Percentiles rank a stretch among this genome's conserved stretches.
Conservation (phyloP, 495 filamentous ascomycete species). For the Alectoria sarmentosa region DNA sequence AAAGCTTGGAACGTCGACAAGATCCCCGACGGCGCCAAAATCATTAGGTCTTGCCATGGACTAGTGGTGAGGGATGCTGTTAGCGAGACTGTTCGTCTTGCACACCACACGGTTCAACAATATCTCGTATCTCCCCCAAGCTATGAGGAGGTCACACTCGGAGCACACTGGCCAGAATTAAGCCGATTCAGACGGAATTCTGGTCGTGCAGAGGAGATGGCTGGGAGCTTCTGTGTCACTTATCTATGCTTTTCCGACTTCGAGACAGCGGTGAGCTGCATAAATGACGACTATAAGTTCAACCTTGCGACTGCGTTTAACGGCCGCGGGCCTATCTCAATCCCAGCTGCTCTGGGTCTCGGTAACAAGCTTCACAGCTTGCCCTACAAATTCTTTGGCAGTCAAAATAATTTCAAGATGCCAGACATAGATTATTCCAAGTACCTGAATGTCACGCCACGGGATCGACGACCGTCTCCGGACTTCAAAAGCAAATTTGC, state of each 20-base stretch:
- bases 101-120: slow-evolving; percentile 31
- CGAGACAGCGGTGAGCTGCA: not conserved
- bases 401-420: not conserved
- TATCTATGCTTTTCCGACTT: not conserved
- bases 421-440: not conserved
- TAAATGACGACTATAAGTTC: not conserved
- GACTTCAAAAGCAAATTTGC: slow-evolving; percentile 4
- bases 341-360: slow-evolving; percentile 10
- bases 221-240: not conserved
- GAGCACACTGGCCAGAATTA: not conserved
- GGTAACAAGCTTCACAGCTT: not conserved
- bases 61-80: slow-evolving; percentile 28
- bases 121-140: slow-evolving; percentile 25
- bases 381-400: not conserved
- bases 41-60: slow-evolving; percentile 32
- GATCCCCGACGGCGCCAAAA: slow-evolving; percentile 27
- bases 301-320: slow-evolving; percentile 9
- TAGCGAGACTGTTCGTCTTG: slow-evolving; percentile 30
- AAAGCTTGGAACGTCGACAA: slow-evolving; percentile 24
- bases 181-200: not conserved
- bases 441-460: not conserved
- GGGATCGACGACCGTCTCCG: not conserved
- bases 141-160: not conserved
- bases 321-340: slow-evolving; percentile 9
- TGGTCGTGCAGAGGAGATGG: not conserved